Conservation (phyloP, 2,329 filamentous ascomycete species). For the Aspergillus sclerotialis region DNA sequence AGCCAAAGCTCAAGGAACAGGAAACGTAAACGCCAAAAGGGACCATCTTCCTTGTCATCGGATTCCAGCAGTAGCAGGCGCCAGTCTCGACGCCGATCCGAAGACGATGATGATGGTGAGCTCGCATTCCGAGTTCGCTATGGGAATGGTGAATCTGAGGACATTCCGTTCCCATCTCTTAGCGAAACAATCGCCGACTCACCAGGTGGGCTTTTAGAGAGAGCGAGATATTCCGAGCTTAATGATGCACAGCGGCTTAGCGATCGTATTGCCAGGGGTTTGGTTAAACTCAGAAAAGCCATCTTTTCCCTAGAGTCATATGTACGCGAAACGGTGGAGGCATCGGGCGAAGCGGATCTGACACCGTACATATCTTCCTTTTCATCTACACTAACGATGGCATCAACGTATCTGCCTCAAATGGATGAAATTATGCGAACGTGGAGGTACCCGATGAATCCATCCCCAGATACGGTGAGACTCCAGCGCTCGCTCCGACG, state of each 20-base stretch:
- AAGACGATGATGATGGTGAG: constrained; percentile 32
- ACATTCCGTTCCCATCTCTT: constrained; percentile 44
- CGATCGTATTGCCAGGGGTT: constrained; percentile 49
- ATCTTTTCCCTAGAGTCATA: constrained; percentile 47
- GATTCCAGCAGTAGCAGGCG: constrained; percentile 39
- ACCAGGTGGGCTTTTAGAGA: constrained; percentile 29
- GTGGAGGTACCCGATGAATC: constrained; percentile 56
- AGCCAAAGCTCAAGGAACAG: constrained; percentile 34
- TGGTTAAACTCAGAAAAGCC: constrained; percentile 48
- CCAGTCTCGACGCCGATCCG: constrained; percentile 43
- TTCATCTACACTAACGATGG: constrained; percentile 36
- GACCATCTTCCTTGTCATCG: constrained; percentile 34
- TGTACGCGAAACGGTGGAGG: constrained; percentile 22
- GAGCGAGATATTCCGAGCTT: constrained; percentile 40
- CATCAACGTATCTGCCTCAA: constrained; percentile 43
- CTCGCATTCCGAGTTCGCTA: constrained; percentile 52
- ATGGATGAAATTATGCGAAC: constrained; percentile 50
- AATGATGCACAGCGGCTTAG: constrained; percentile 47
- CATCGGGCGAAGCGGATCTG: constrained; percentile 18
- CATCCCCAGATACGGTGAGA: constrained; percentile 44
- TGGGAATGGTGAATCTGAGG: constrained; percentile 53
- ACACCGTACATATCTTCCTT: constrained; percentile 33
- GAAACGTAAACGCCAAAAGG: constrained; percentile 53
- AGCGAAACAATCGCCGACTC: constrained; percentile 16
- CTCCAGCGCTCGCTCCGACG: constrained; percentile 51